These are phyloP conservation scores for Citrullus amarus DNA, from an alignment of 306 rosid genomes.

Conservation along the genomic window DNA sequence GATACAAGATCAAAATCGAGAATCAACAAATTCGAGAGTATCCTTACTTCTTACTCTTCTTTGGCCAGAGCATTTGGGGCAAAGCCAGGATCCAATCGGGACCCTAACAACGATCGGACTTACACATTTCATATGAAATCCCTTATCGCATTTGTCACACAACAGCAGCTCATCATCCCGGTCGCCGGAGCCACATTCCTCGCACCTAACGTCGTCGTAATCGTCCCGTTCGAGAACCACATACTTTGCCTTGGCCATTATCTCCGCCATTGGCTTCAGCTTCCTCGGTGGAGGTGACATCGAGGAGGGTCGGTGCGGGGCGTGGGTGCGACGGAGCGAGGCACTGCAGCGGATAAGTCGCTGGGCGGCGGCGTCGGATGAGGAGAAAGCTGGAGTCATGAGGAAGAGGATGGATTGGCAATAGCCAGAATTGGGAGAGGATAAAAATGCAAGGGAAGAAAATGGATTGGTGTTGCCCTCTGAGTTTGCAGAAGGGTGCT, in stretches of 20 bases:
- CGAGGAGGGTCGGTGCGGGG: constrained; percentile 19
- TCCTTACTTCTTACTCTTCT: constrained; percentile 46
- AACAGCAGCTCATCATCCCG: constrained; percentile 53
- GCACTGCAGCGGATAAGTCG: constrained; percentile 30
- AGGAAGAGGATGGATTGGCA: not conserved
- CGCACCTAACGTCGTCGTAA: constrained; percentile 39
- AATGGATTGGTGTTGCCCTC: not conserved
- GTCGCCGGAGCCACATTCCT: constrained; percentile 63
- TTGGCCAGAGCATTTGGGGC: constrained; percentile 50
- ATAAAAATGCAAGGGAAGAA: constrained; percentile 21
- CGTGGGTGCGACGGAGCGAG: constrained; percentile 33
- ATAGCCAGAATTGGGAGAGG: not conserved
- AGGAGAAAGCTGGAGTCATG: constrained; percentile 50
- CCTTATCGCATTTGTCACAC: constrained; percentile 73
- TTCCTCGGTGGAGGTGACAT: constrained; percentile 24
- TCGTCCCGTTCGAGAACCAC: constrained; percentile 31
- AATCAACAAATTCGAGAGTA: not conserved
- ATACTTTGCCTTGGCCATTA: constrained; percentile 37
- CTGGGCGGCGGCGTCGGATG: constrained; percentile 25
- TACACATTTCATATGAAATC: constrained; percentile 76
- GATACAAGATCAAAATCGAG: not conserved
- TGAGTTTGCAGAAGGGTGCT: not conserved
- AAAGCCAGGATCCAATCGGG: constrained; percentile 82
- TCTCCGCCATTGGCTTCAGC: constrained; percentile 34
- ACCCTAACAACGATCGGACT: constrained; percentile 65